A percentile compares a stretch with the other conserved stretches of the same genome.
Evolutionary conservation across 345 rosid species (phyloP).

Genomic region (Excoecaria agallocha): DNA sequence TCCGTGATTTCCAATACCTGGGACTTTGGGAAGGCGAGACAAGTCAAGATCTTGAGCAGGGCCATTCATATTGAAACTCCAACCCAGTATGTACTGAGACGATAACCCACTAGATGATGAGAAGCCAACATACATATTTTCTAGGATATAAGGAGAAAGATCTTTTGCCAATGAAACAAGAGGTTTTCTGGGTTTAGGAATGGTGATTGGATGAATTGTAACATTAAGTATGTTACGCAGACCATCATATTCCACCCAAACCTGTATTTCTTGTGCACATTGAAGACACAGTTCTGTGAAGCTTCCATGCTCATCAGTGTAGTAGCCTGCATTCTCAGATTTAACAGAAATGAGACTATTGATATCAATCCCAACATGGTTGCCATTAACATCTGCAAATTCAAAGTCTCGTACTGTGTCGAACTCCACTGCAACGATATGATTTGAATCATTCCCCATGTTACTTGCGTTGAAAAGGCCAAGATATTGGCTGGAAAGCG

Average conservation of each 20-base stretch:
- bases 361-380: slow-evolving; percentile 8
- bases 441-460: not conserved
- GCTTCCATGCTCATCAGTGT: not conserved
- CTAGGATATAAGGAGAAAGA: not conserved
- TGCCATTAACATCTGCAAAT: not conserved
- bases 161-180: not conserved
- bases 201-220: slow-evolving; percentile 5
- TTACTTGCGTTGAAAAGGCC: not conserved
- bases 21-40: not conserved
- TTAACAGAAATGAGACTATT: not conserved
- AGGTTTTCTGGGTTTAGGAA: not conserved
- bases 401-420: not conserved
- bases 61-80: not conserved
- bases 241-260: slow-evolving; percentile 6
- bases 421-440: not conserved
- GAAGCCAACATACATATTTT: not conserved
- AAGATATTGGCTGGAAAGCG: not conserved
- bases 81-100: slow-evolving; percentile 8
- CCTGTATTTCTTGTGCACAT: not conserved
- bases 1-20: not conserved
- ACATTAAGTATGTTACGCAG: not conserved
- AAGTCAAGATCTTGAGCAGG: too few species aligned
- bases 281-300: not conserved
- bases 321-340: not conserved
- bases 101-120: not conserved